Percentiles rank a stretch among this genome's conserved stretches.
These are phyloP conservation scores for Tulasnella sp. DNA, from an alignment of 768 basidiomycete genomes.

Conservation along the genomic window DNA sequence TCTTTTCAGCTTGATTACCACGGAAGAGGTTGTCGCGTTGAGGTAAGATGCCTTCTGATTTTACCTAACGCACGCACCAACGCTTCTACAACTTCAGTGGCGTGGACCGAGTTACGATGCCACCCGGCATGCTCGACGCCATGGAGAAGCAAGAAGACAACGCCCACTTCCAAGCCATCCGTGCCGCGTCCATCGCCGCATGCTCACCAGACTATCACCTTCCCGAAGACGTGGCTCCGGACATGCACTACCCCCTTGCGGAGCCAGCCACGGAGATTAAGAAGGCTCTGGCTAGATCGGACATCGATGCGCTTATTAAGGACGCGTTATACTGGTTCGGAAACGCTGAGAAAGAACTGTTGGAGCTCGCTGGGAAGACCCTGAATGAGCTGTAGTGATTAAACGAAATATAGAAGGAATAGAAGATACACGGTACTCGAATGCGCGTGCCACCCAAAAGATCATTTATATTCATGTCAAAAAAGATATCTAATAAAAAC, in stretches of 20 bases:
- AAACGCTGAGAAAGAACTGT: conserved; percentile 1
- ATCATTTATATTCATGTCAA: no score
- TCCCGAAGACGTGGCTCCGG: neutral
- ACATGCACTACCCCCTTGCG: conserved; percentile 15
- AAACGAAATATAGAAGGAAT: neutral
- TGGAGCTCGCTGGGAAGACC: conserved; percentile 1
- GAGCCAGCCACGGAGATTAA: conserved; percentile 15
- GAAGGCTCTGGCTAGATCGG: conserved; percentile 14
- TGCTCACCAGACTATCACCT: neutral
- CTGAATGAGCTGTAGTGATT: conserved; percentile 4
- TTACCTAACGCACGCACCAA: conserved; percentile 1
- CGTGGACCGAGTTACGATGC: conserved; percentile 14
- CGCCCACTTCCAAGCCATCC: conserved; percentile 5
- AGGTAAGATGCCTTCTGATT: conserved; percentile 10
- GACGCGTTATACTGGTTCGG: conserved; percentile 15
- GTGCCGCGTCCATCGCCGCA: conserved; percentile 16
- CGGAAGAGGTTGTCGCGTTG: conserved; percentile 19
- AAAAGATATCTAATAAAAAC: no score
- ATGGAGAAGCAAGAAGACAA: conserved; percentile 14
- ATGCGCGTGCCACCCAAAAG: no score
- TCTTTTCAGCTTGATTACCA: conserved; percentile 17
- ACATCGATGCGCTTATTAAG: conserved; percentile 7
- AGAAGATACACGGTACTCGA: no score
- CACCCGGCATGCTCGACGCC: conserved; percentile 7
- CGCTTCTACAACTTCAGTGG: conserved; percentile 6